A percentile compares a stretch with the other conserved stretches of the same genome.
These are phyloP conservation scores for Cucurbita pepo DNA, from an alignment of 306 rosid genomes.

Conservation along the genomic window DNA sequence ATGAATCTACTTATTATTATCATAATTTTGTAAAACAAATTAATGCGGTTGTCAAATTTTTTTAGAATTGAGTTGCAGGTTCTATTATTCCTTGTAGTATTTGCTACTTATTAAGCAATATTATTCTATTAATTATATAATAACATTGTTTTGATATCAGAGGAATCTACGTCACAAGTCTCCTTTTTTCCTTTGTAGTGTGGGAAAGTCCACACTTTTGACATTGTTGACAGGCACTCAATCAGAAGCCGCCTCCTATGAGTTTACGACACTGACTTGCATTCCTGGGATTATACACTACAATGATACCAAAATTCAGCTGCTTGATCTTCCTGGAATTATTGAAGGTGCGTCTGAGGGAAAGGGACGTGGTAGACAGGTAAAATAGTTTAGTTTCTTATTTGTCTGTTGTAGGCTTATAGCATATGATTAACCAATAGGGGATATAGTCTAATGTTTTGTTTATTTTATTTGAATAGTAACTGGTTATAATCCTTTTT, in stretches of 20 bases:
- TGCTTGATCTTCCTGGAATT: conserved; percentile 99
- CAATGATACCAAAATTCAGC: conserved; percentile 93
- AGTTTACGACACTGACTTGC: conserved; percentile 93
- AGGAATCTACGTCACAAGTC: conserved; percentile 2
- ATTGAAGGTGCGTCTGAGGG: conserved; percentile 99
- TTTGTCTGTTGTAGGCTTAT: background rate
- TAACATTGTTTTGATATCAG: background rate
- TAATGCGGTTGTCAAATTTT: background rate
- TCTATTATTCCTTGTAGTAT: background rate
- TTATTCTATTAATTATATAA: background rate
- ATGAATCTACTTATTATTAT: background rate
- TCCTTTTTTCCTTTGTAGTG: conserved; percentile 38
- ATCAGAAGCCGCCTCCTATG: conserved; percentile 96
- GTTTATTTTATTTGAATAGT: background rate
- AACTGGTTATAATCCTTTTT: background rate
- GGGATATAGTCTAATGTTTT: background rate
- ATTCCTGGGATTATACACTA: conserved; percentile 95
- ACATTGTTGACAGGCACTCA: conserved; percentile 94
- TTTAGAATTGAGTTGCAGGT: background rate
- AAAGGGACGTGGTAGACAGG: conserved; percentile 99
- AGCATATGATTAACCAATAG: background rate
- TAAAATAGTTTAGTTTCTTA: conserved; percentile 14
- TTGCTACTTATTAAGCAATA: background rate
- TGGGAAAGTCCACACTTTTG: conserved; percentile 95
- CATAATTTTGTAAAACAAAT: background rate